Conservation (phyloP, 2,329 filamentous ascomycete genomes). For the Malbranchea zuffiana region DNA sequence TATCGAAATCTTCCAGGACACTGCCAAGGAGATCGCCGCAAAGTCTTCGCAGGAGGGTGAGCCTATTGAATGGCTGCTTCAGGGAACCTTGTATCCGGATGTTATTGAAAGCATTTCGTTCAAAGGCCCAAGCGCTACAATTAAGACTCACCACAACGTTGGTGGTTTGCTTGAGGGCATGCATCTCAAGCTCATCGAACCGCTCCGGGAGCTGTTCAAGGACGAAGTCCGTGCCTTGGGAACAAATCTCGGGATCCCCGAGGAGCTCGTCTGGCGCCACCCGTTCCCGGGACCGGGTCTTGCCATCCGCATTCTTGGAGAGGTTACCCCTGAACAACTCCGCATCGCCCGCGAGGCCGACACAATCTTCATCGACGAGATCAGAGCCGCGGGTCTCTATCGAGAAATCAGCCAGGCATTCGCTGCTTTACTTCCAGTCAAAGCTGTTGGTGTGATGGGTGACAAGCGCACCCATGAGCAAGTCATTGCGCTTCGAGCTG, state of each 20-base stretch:
- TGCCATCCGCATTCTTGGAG: conserved; percentile 66
- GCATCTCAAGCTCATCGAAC: conserved; percentile 47
- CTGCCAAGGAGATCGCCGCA: conserved; percentile 65
- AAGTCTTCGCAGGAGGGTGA: conserved; percentile 57
- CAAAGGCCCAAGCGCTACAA: conserved; percentile 59
- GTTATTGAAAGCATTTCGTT: conserved; percentile 62
- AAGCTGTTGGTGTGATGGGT: conserved; percentile 48
- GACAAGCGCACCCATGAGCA: conserved; percentile 57
- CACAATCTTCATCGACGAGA: conserved; percentile 38
- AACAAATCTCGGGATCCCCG: conserved; percentile 55
- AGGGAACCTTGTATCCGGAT: conserved; percentile 70
- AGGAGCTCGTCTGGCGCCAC: conserved; percentile 67
- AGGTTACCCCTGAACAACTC: conserved; percentile 64
- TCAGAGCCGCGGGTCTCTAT: conserved; percentile 36
- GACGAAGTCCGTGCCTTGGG: conserved; percentile 62
- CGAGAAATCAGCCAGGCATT: conserved; percentile 57
- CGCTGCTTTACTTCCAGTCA: conserved; percentile 55
- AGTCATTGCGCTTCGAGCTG: conserved; percentile 50
- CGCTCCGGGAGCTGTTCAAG: conserved; percentile 66
- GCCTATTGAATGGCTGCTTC: conserved; percentile 74
- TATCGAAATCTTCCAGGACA: conserved; percentile 72
- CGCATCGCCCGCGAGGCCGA: conserved; percentile 50
- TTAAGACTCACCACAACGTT: conserved; percentile 60
- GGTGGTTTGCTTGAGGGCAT: conserved; percentile 48
- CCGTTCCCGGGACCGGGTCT: conserved; percentile 65